Base-by-base conservation (phyloP, 139 green algal genomes). In the Tetradesmus obliquus region DNA sequence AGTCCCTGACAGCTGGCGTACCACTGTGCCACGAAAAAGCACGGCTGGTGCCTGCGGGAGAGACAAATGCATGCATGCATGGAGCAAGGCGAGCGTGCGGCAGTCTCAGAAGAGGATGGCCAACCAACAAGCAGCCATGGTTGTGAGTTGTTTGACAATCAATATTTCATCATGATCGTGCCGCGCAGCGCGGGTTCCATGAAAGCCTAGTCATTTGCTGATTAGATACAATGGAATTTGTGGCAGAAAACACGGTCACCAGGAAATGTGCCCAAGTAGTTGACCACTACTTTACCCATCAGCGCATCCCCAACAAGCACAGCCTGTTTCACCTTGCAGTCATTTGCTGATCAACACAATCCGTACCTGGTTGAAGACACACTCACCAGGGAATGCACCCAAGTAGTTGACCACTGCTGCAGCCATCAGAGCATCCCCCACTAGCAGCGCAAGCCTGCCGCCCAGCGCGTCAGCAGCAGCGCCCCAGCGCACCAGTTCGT, bases 371-470 rank as follows among this genome's bases (percentile, higher is more conserved):
- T 45, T 69, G 15, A 5, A 45, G n/a, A 53, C 22, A 54, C 7
- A 72, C 87, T 85, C 62, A 90, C 95, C 95, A 55, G 96, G 97
- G 94, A 98, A 98, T 0, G 97, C 95, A 1, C 97, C 97, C 55
- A 94, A 92, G 92, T 98, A 98, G n/a, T 93, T 93, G 55, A 98
- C 93, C 66, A 90, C 95, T n/a, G 96, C 97, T 5, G 97, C 92
- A n/a, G 89, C 79, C n/a, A 98, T 79, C 85, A 98, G 96, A 3
- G 97, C 96, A 82, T 98, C 97, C 0, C 97, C 96, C 22, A 98
- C 94, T 9, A 98, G 94, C 54, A 96, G 92, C 79, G 93, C 86
- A 79, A 96, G 96, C 51, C 86, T 55, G 51, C 86, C 82, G 3
- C 58, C 82, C 17, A 97, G 93, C 54, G 93, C 66, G 81, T 94